Conservation (phyloP, 306 rosid species). For the Corylus heterophylla region DNA sequence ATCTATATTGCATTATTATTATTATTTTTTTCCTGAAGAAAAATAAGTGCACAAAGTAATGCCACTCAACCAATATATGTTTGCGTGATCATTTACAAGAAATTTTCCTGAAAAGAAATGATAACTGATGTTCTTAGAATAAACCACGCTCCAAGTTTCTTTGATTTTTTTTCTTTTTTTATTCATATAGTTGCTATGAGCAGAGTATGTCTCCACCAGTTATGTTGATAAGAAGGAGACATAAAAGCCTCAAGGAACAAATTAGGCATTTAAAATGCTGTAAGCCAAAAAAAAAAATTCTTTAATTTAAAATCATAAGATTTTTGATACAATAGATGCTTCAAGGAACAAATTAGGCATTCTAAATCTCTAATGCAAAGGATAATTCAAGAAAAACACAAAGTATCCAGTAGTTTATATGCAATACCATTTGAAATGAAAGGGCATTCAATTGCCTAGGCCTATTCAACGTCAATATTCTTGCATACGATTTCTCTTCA, state of each 20-base stretch:
- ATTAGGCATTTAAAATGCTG: background rate
- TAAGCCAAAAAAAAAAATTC: background rate
- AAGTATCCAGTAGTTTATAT: background rate
- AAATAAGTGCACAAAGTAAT: background rate
- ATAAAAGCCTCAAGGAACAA: background rate
- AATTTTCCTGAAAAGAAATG: background rate
- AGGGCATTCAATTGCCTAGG: slow-evolving; percentile 79
- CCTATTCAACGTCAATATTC: slow-evolving; percentile 67
- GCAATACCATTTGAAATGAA: slow-evolving; percentile 62
- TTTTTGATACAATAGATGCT: background rate
- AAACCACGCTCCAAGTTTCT: background rate
- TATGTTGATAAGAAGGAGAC: background rate
- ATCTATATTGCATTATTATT: background rate
- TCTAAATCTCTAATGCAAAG: background rate
- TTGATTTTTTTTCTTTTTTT: too few species aligned
- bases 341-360: background rate
- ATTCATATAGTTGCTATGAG: too few species aligned
- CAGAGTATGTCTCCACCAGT: too few species aligned
- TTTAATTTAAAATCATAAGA: background rate
- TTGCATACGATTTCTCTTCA: slow-evolving; percentile 45
- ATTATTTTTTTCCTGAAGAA: background rate
- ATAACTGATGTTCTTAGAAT: background rate
- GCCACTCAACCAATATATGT: background rate
- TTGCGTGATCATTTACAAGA: background rate
- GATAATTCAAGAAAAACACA: background rate